Base-by-base conservation (phyloP, 2,329 filamentous ascomycete genomes). In the Tolypocladium tropicale region DNA sequence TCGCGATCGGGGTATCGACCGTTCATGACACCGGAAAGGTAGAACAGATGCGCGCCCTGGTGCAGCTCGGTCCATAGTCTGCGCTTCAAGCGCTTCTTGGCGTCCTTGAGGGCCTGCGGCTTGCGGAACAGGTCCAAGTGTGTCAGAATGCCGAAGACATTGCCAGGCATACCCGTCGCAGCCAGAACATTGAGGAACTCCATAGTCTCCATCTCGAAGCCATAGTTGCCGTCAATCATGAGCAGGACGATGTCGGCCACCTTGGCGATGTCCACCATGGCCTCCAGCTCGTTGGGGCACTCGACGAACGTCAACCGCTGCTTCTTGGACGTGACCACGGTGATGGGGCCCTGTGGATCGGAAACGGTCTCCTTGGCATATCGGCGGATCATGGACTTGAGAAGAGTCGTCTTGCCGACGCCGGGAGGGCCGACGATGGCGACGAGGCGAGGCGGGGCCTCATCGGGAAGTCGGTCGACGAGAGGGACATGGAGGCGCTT, bases 151-250 rank as follows among this genome's bases (percentile, higher is more conserved):
- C 94, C 94, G 68, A 99, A 97, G 39, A 99, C 92, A 65, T 99
- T 99, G 61, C 94, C 93, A 0, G 95, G 94, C 93, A 99, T 97
- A 71, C 94, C 94, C 33, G 89, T 95, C 2, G 90, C 84, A n/a
- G 89, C 88, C 53, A 99, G 78, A 21, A 96, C 86, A 64, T 96
- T 97, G 67, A 99, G 76, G 59, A 99, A 99, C 73, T 99, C 94
- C 94, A 99, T 99, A 0, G 94, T 99, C 79, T 99, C 94, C 94
- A 99, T 99, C 74, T 99, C 94, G 68, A 99, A 99, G 16, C 94
- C 95, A 67, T 89, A 99, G 74, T 97, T 97, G 56, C 94, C 95
- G 68, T 99, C 94, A 64, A 99, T 99, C 89, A 99, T 94, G 56
- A 99, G 81, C 53, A 99, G 79, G 6, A 97, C 90, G 65, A 99